A percentile compares a stretch with the other conserved stretches of the same genome.
phyloP scores from a whole-genome alignment of 345 rosid genomes.

The Stellera chamaejasme region DNA sequence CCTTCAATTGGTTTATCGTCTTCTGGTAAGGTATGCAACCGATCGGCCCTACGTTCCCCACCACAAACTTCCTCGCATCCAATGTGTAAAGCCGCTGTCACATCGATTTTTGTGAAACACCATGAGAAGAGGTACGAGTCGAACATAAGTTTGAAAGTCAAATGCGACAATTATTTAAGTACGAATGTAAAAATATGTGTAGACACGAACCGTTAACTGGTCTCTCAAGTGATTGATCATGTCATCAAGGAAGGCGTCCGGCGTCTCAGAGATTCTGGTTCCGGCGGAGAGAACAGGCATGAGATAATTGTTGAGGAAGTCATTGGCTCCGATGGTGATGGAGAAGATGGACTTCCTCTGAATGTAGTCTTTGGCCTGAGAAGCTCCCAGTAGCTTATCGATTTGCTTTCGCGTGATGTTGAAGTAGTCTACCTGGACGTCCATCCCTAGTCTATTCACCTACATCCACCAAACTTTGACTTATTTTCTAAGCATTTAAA shows the following conservation, averaged over 20 bases:
- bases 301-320: conserved; percentile 86
- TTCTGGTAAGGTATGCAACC: conserved; percentile 95
- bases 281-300: conserved; percentile 74
- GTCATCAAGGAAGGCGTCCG: conserved; percentile 63
- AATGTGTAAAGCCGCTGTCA: conserved; percentile 70
- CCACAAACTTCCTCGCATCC: conserved; percentile 79
- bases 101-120: background rate
- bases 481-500: background rate
- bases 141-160: too few relatives aligned
- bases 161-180: too few relatives aligned
- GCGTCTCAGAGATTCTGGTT: conserved; percentile 57
- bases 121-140: too few relatives aligned
- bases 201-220: conserved; percentile 51
- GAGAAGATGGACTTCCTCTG: conserved; percentile 57
- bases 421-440: conserved; percentile 72
- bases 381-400: conserved; percentile 53
- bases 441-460: conserved; percentile 87
- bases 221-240: conserved; percentile 50
- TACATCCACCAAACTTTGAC: conserved; percentile 13
- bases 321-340: conserved; percentile 75
- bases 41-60: conserved; percentile 87
- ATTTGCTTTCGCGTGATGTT: conserved; percentile 61
- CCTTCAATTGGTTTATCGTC: conserved; percentile 51
- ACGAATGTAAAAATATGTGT: background rate
- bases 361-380: conserved; percentile 58